These are phyloP conservation scores for Bathelium albidoporum DNA, from an alignment of 495 filamentous ascomycete species.

Conservation along the genomic window DNA sequence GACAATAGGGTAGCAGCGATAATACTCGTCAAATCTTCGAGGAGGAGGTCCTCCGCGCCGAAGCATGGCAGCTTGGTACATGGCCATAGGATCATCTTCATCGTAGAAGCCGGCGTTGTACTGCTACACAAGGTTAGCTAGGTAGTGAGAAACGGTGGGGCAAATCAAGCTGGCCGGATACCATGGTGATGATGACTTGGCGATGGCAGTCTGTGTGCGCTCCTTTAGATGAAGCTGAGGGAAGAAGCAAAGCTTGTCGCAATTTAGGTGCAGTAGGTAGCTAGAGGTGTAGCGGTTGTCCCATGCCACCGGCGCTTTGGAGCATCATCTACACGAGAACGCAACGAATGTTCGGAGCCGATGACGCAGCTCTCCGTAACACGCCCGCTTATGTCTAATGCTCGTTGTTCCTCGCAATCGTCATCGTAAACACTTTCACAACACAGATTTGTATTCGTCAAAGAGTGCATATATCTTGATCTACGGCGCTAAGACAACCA, in stretches of 20 bases:
- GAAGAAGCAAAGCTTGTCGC: too few species aligned
- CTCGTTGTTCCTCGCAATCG: too few species aligned
- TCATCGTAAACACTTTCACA: too few species aligned
- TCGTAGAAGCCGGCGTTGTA: slow-evolving; percentile 34
- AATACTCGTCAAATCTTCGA: slow-evolving; percentile 91
- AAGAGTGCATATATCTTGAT: background rate
- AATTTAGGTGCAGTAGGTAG: too few species aligned
- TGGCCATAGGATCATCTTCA: slow-evolving; percentile 30
- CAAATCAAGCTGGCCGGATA: background rate
- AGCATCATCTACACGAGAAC: too few species aligned
- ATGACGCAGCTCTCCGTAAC: background rate
- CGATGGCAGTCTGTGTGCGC: too few species aligned
- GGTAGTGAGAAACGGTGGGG: background rate
- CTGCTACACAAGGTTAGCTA: slow-evolving; percentile 6
- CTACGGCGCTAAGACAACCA: too few species aligned
- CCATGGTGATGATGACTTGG: background rate
- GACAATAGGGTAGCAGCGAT: slow-evolving; percentile 84
- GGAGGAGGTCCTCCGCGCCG: slow-evolving; percentile 28
- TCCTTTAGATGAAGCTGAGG: too few species aligned
- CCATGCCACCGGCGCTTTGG: too few species aligned
- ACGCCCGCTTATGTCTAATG: background rate
- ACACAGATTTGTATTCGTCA: too few species aligned
- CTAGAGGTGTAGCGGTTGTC: too few species aligned
- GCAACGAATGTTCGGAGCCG: background rate
- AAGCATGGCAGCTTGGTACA: slow-evolving; percentile 32